Base-by-base conservation (phyloP, 2,329 filamentous ascomycete species). In the Paraconiothyrium brasiliense region DNA sequence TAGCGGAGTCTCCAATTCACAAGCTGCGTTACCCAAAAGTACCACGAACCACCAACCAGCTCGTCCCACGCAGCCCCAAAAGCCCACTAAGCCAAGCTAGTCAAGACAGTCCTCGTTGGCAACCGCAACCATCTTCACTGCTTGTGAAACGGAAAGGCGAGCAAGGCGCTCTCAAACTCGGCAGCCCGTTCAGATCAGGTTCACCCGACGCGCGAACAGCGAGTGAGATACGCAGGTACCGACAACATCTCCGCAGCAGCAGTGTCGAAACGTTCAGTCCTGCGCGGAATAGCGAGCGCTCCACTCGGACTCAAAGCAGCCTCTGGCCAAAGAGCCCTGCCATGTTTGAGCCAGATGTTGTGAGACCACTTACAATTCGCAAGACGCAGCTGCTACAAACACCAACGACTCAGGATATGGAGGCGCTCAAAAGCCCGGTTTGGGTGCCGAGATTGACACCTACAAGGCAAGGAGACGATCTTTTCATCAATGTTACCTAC, bases 371-470 rank as follows among this genome's bases (percentile, higher is more conserved):
- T 24, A 75, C 72, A 30, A 71, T 76, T 39, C 61, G 68, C 7
- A 55, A 65, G 22, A 64, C 46, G 37, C 47, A 59, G 37, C 34
- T 46, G n/a, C 59, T 64, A 11, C 61, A 59, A 22, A 44, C 44
- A 6, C 56, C 63, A 14, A 34, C 63, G 11, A 34, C 57, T 20
- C 66, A 63, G 6, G 69, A 69, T 24, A 62, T 66, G 60, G 61
- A 70, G 3, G 67, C 67, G 13, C 57, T 78, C 39, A 76, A 72
- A 57, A 79, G 76, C 58, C 87, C 87, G 0, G 83, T 83, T 1
- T 90, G 88, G 87, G 81, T 88, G 67, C 89, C 89, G 3, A 85
- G 84, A 66, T 71, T 92, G 68, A 92, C 90, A 49, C 90, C 90
- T 2, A 89, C 87, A 59, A 80, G 88, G 62, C 83, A 87, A 52